A percentile compares a stretch with the other conserved stretches of the same genome.
Evolutionary conservation across 345 rosid species (phyloP).

Genomic region (Iberis pinnata): DNA sequence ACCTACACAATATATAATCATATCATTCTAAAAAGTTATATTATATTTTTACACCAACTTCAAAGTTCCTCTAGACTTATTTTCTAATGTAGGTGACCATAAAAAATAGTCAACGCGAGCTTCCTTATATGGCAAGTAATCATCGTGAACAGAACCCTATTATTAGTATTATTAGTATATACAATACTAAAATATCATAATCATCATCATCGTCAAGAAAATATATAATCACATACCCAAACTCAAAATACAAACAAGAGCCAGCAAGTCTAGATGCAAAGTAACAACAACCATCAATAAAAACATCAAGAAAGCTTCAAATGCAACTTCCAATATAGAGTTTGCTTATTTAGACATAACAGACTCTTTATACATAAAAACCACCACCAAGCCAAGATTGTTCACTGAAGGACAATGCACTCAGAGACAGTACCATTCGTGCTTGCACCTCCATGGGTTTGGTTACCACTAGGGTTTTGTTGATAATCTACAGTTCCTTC

Average conservation of each 20-base stretch:
- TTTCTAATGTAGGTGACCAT: too few relatives aligned
- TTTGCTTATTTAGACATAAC: constrained; percentile 30
- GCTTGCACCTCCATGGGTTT: constrained; percentile 34
- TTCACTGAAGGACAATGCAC: constrained; percentile 72
- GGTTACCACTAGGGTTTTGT: constrained; percentile 25
- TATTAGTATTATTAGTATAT: background rate
- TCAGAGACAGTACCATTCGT: constrained; percentile 47
- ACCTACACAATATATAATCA: too few relatives aligned
- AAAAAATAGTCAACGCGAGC: too few relatives aligned
- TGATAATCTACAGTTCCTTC: constrained; percentile 24
- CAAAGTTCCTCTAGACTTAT: too few relatives aligned
- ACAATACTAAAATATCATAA: too few relatives aligned
- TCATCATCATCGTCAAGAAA: background rate
- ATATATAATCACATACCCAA: constrained; percentile 1
- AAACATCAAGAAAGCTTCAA: constrained; percentile 18
- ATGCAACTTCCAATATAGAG: constrained; percentile 25
- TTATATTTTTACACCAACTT: too few relatives aligned
- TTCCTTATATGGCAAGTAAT: too few relatives aligned
- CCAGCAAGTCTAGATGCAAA: background rate
- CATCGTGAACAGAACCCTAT: too few relatives aligned
- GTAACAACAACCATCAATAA: constrained; percentile 1
- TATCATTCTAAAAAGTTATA: too few relatives aligned
- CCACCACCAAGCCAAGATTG: constrained; percentile 4
- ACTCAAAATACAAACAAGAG: background rate
- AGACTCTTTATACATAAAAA: constrained; percentile 16